Conservation (phyloP, 2,329 filamentous ascomycete species). For the Arthrobotrys musiformis region DNA sequence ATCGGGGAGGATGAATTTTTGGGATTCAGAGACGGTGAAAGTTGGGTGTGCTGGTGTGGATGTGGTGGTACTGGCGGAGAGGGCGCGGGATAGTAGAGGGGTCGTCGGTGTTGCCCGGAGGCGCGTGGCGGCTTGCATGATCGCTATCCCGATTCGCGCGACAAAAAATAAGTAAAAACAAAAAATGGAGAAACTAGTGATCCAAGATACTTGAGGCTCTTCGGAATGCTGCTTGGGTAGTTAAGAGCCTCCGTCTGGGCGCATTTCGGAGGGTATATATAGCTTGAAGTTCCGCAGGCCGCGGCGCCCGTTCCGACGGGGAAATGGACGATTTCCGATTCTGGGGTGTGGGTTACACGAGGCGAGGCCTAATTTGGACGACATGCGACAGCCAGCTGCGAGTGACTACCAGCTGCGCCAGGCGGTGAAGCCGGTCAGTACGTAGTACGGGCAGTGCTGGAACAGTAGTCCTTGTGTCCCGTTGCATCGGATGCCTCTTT, state of each 20-base stretch:
- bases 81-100: background rate
- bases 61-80: background rate
- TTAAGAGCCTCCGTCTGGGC: background rate
- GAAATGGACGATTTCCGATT: background rate
- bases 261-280: background rate
- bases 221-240: too few species aligned
- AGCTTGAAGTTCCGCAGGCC: background rate
- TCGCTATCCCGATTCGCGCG: background rate
- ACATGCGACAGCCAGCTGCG: background rate
- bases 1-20: slow-evolving; percentile 62
- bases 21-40: slow-evolving; percentile 13
- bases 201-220: background rate
- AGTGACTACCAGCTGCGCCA: too few species aligned
- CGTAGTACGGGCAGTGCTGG: too few species aligned
- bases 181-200: too few species aligned
- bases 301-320: slow-evolving; percentile 6
- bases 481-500: too few species aligned
- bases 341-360: background rate
- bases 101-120: slow-evolving; percentile 2
- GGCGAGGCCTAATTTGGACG: slow-evolving; percentile 11
- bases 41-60: background rate
- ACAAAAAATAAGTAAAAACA: background rate
- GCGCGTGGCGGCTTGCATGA: background rate
- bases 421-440: too few species aligned
- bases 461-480: too few species aligned